phyloP scores from a whole-genome alignment of 2,329 filamentous ascomycete genomes.

The Curvularia sp. region DNA sequence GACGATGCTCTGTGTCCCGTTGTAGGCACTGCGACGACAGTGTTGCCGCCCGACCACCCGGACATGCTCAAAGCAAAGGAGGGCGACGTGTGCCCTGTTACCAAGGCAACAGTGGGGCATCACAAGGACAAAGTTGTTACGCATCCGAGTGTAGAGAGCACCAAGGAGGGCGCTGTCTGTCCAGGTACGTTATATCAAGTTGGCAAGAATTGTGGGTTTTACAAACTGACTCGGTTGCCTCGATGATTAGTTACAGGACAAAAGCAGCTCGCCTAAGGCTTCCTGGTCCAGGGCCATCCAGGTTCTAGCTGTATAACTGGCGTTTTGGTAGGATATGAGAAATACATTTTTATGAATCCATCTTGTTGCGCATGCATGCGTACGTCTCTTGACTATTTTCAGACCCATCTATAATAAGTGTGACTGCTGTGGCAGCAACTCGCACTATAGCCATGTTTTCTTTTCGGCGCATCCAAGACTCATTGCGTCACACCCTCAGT shows the following conservation, averaged over 20 bases:
- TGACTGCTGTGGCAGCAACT: neutral
- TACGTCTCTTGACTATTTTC: neutral
- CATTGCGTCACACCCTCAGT: neutral
- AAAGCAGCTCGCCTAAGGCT: slow-evolving; percentile 28
- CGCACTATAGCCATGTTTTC: neutral
- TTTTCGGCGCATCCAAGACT: neutral
- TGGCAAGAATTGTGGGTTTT: neutral
- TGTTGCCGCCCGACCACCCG: slow-evolving; percentile 55
- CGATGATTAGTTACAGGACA: slow-evolving; percentile 43
- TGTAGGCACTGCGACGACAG: slow-evolving; percentile 52
- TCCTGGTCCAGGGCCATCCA: neutral
- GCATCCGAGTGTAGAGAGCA: slow-evolving; percentile 51
- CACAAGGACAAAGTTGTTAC: slow-evolving; percentile 53
- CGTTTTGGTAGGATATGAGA: neutral
- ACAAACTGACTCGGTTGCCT: neutral
- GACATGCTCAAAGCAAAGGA: slow-evolving; percentile 48
- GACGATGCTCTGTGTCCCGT: slow-evolving; percentile 55
- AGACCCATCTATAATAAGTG: neutral
- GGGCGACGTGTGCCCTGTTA: slow-evolving; percentile 53
- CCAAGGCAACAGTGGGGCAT: slow-evolving; percentile 54
- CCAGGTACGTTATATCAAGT: slow-evolving; percentile 32
- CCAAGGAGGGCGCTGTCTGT: slow-evolving; percentile 50
- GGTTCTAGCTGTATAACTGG: neutral
- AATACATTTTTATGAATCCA: neutral
- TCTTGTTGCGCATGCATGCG: neutral